These are phyloP conservation scores for Xerocomellus dryophilus DNA, from an alignment of 768 basidiomycete genomes.

Conservation along the genomic window DNA sequence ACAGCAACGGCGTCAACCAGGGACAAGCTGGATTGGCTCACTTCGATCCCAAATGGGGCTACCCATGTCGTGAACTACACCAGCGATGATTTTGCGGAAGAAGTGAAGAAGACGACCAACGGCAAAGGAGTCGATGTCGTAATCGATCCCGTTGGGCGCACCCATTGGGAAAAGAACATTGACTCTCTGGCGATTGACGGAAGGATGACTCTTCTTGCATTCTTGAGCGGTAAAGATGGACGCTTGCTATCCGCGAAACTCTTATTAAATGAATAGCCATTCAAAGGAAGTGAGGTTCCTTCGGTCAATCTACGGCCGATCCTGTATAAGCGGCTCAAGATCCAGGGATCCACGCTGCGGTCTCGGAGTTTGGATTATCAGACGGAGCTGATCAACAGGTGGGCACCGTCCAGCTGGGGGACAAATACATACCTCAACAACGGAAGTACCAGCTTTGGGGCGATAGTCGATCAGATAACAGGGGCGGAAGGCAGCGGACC, in stretches of 20 bases:
- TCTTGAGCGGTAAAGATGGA: constrained; percentile 56
- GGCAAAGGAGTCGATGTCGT: constrained; percentile 78
- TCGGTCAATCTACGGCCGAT: constrained; percentile 61
- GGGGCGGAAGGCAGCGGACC: constrained; percentile 53
- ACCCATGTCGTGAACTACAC: constrained; percentile 84
- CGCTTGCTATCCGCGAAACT: constrained; percentile 18
- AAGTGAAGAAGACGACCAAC: constrained; percentile 64
- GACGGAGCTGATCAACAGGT: constrained; percentile 62
- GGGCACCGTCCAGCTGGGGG: constrained; percentile 7
- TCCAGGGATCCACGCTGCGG: constrained; percentile 86
- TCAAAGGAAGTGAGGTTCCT: constrained; percentile 49
- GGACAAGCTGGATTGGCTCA: constrained; percentile 78
- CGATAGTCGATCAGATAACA: constrained; percentile 58
- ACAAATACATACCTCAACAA: background rate
- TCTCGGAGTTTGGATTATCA: constrained; percentile 76
- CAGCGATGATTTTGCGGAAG: constrained; percentile 73
- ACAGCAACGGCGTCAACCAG: constrained; percentile 83
- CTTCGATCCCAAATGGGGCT: constrained; percentile 61
- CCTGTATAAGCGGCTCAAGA: constrained; percentile 78
- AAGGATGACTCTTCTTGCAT: constrained; percentile 64
- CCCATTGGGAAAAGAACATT: constrained; percentile 72
- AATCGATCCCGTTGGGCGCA: constrained; percentile 79
- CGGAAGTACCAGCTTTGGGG: constrained; percentile 45
- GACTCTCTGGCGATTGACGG: constrained; percentile 69
- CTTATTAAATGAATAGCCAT: constrained; percentile 17